These are phyloP conservation scores for Lipomyces japonicus DNA, from an alignment of 805 yeast genomes.

Conservation along the genomic window DNA sequence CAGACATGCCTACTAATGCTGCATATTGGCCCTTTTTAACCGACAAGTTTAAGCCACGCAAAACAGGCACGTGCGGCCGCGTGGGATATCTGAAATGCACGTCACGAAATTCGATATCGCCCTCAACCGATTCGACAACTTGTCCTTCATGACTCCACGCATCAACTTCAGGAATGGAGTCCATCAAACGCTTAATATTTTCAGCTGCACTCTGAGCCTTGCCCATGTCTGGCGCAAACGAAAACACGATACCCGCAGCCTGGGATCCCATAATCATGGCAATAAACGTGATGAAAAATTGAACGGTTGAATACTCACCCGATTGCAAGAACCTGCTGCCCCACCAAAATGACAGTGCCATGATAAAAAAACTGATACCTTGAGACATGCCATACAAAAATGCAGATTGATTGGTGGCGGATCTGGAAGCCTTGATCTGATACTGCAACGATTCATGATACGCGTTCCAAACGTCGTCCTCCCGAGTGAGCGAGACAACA, in stretches of 20 bases:
- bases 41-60: slow-evolving; percentile 30
- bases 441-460: slow-evolving; percentile 30
- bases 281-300: slow-evolving; percentile 42
- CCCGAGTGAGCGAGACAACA: slow-evolving; percentile 43
- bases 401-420: slow-evolving; percentile 14
- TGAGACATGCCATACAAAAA: slow-evolving; percentile 34
- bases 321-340: slow-evolving; percentile 40
- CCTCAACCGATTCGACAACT: slow-evolving; percentile 38
- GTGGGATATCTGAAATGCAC: slow-evolving; percentile 36
- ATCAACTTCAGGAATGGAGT: slow-evolving; percentile 39
- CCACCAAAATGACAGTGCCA: slow-evolving; percentile 45
- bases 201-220: slow-evolving; percentile 42
- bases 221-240: slow-evolving; percentile 45
- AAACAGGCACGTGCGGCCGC: slow-evolving; percentile 32
- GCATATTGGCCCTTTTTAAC: slow-evolving; percentile 77
- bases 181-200: slow-evolving; percentile 37
- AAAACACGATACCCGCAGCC: slow-evolving; percentile 42
- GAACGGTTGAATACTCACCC: slow-evolving; percentile 34
- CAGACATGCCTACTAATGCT: slow-evolving; percentile 85
- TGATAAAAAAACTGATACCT: slow-evolving; percentile 42
- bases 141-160: slow-evolving; percentile 31
- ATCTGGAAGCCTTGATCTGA: slow-evolving; percentile 15
- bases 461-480: slow-evolving; percentile 37
- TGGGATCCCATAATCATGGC: slow-evolving; percentile 43
- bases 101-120: slow-evolving; percentile 51